Evolutionary conservation across 2,329 filamentous ascomycete genomes (phyloP).

Genomic region (Trichocomaceae sp.): DNA sequence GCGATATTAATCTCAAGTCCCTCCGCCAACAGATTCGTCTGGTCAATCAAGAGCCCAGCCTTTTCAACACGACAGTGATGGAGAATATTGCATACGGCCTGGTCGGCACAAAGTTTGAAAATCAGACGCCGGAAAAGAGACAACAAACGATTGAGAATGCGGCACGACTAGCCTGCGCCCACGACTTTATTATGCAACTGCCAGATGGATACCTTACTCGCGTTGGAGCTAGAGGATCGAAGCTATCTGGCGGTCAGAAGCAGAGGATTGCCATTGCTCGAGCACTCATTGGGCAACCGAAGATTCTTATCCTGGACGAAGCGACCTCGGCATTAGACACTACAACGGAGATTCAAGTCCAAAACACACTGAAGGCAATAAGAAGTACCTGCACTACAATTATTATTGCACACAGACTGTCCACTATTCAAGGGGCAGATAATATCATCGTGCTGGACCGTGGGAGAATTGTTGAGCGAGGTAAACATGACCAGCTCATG

Average conservation of each 20-base stretch:
- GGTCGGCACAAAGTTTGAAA: constrained; percentile 72
- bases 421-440: constrained; percentile 86
- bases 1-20: constrained; percentile 78
- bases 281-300: constrained; percentile 86
- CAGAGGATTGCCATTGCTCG: constrained; percentile 91
- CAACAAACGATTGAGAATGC: constrained; percentile 68
- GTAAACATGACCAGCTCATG: constrained; percentile 74
- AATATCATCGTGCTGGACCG: constrained; percentile 90
- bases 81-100: constrained; percentile 83
- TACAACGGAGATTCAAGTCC: constrained; percentile 87
- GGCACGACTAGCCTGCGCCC: constrained; percentile 86
- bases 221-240: constrained; percentile 85
- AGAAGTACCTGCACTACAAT: constrained; percentile 85
- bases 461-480: constrained; percentile 82
- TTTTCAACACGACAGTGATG: constrained; percentile 84
- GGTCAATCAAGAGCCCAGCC: constrained; percentile 84
- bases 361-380: constrained; percentile 84
- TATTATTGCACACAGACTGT: constrained; percentile 88
- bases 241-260: constrained; percentile 90
- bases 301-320: constrained; percentile 87
- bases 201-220: constrained; percentile 88
- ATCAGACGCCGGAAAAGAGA: constrained; percentile 58
- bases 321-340: constrained; percentile 91
- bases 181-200: constrained; percentile 76
- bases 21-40: constrained; percentile 84